Conservation (phyloP, 257 asterid species). For the Leonotis leonurus region DNA sequence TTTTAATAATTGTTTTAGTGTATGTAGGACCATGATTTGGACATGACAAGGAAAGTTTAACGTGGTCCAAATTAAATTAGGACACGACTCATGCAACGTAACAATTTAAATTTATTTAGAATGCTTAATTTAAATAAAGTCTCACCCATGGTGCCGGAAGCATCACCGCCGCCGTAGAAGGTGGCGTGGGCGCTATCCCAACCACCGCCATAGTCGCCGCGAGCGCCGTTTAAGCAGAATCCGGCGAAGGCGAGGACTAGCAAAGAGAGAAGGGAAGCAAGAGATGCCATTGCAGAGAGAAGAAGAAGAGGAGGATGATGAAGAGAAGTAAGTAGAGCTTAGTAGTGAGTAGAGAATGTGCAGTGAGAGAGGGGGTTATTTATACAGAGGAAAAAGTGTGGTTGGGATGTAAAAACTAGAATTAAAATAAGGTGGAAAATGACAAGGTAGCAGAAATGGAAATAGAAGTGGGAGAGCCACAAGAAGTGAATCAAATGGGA, state of each 20-base stretch:
- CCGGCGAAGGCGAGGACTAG: conserved; percentile 20
- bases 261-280: conserved; percentile 21
- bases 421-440: conserved; percentile 28
- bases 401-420: not conserved
- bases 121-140: not conserved
- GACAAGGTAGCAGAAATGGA: conserved; percentile 33
- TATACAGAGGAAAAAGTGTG: conserved; percentile 32
- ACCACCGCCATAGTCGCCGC: conserved; percentile 39
- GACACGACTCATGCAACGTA: not conserved
- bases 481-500: conserved; percentile 26
- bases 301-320: not conserved
- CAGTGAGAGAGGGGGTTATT: conserved; percentile 23
- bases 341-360: conserved; percentile 17
- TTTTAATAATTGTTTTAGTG: no score
- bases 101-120: not conserved
- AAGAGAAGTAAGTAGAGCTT: no score
- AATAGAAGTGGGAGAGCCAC: no score
- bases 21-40: no score
- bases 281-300: no score
- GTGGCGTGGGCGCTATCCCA: conserved; percentile 51
- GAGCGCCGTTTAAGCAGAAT: conserved; percentile 14
- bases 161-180: conserved; percentile 56
- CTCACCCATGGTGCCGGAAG: conserved; percentile 55
- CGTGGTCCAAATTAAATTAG: no score
- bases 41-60: no score